Conservation (phyloP, 768 basidiomycete genomes). For the Fomitopsis pulvina region DNA sequence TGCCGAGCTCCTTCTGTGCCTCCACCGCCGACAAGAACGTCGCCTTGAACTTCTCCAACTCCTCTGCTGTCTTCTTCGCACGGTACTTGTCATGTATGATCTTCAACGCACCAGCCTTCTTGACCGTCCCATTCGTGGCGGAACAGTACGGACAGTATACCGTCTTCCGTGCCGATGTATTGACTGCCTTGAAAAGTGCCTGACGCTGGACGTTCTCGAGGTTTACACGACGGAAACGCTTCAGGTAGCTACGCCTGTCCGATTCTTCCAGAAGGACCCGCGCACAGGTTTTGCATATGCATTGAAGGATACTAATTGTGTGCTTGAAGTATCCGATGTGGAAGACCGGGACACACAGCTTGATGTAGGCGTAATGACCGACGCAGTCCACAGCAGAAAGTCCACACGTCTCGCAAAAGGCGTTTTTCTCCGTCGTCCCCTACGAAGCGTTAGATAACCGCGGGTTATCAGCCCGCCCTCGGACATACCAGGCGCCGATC, state of each 20-base stretch:
- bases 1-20: constrained; percentile 79
- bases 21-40: constrained; percentile 78
- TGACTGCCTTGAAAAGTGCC: constrained; percentile 75
- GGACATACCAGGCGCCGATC: constrained; percentile 74
- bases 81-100: constrained; percentile 98
- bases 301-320: constrained; percentile 86
- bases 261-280: constrained; percentile 84
- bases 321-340: constrained; percentile 99
- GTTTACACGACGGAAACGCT: constrained; percentile 83
- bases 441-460: constrained; percentile 23
- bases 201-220: constrained; percentile 93
- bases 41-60: constrained; percentile 82
- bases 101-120: constrained; percentile 90
- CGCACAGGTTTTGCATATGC: constrained; percentile 98
- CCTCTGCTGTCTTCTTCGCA: constrained; percentile 85
- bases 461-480: constrained; percentile 18
- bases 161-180: constrained; percentile 81
- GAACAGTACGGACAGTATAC: constrained; percentile 92
- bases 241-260: constrained; percentile 77
- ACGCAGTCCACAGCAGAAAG: constrained; percentile 90
- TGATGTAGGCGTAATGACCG: constrained; percentile 98
- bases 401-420: constrained; percentile 93
- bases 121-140: constrained; percentile 90
- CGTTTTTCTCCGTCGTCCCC: constrained; percentile 93
- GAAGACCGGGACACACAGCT: constrained; percentile 92